Conservation (phyloP, 208 protist genomes). For the Crithidia mellificae region DNA sequence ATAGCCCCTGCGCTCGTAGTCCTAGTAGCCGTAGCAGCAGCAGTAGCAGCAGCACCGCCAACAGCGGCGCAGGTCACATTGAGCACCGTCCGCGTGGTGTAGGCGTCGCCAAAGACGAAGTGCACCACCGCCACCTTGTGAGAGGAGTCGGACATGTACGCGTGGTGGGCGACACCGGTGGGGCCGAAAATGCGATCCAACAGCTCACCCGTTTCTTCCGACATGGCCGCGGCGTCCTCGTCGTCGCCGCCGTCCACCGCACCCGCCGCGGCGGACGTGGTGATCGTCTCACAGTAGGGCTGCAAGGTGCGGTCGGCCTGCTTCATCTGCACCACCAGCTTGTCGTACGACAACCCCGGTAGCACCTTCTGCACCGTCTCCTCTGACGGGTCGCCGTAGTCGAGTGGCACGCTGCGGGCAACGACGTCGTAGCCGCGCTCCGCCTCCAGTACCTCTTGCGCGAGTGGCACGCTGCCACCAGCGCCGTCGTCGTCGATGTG, state of each 20-base stretch:
- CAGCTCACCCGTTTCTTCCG: conserved; percentile 21
- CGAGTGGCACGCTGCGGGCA: conserved; percentile 35
- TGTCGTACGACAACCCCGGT: conserved; percentile 37
- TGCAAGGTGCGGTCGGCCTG: conserved; percentile 20
- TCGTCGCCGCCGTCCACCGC: conserved; percentile 1
- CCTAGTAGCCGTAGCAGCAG: not conserved
- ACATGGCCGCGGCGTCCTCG: conserved; percentile 1
- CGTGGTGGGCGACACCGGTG: conserved; percentile 22
- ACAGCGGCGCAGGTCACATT: conserved; percentile 22
- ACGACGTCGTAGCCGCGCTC: conserved; percentile 26
- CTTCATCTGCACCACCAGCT: conserved; percentile 31
- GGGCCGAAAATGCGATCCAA: conserved; percentile 29
- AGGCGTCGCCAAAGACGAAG: conserved; percentile 79
- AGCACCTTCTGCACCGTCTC: conserved; percentile 33
- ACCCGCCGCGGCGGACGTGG: conserved; percentile 1
- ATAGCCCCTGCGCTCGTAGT: no score
- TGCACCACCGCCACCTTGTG: conserved; percentile 44
- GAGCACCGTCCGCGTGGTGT: conserved; percentile 59
- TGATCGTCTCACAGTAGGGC: conserved; percentile 34
- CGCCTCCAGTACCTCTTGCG: conserved; percentile 27
- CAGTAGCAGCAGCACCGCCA: not conserved
- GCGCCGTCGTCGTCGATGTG: not conserved
- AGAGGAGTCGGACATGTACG: conserved; percentile 24
- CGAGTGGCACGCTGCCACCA: not conserved
- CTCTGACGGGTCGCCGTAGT: conserved; percentile 50